Percentiles rank a stretch among this genome's conserved stretches.
phyloP scores from a whole-genome alignment of 2,329 filamentous ascomycete genomes.

The Ambrosiella cleistominuta region DNA sequence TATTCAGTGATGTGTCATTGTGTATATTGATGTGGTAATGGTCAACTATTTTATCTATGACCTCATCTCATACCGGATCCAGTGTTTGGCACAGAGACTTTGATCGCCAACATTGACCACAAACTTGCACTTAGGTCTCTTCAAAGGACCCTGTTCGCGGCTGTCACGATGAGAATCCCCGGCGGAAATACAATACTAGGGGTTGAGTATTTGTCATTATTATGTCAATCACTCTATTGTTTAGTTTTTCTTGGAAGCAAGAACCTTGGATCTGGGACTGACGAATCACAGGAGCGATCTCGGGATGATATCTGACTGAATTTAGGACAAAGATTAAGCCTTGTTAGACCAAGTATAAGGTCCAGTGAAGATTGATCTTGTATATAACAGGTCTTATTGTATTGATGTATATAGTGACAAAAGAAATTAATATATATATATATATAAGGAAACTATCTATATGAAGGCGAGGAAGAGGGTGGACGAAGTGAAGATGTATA shows the following conservation, averaged over 20 bases:
- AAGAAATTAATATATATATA: slow-evolving; percentile 1
- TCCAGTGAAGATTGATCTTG: neutral
- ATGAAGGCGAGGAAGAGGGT: slow-evolving; percentile 4
- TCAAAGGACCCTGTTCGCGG: neutral
- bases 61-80: neutral
- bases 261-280: no score
- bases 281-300: no score
- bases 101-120: neutral
- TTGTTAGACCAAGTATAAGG: no score
- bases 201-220: no score
- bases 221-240: no score
- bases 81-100: no score
- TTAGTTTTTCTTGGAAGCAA: no score
- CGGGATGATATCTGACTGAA: no score
- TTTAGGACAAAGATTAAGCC: no score
- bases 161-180: no score
- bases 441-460: slow-evolving; percentile 10
- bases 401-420: neutral
- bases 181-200: no score
- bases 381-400: neutral
- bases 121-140: neutral
- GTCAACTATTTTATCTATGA: neutral
- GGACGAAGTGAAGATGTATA: neutral
- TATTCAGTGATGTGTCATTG: neutral
- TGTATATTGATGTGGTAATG: neutral